Conservation (phyloP, 1,139 yeast genomes). For the Debaryomycetaceae sp. region DNA sequence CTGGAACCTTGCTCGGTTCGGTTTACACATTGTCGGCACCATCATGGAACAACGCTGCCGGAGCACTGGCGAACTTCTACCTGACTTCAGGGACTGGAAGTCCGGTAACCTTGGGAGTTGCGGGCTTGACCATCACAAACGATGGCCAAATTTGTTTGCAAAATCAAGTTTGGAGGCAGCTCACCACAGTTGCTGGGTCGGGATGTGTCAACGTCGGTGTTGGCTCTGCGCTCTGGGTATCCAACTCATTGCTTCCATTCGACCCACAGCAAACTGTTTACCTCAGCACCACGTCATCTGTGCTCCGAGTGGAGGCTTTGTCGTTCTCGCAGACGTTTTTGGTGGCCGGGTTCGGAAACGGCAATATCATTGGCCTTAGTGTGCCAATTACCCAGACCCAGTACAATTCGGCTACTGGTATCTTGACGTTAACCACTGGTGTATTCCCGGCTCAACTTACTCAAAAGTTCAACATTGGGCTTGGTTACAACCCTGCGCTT, state of each 20-base stretch:
- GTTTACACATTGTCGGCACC: constrained; percentile 15
- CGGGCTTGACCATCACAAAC: constrained; percentile 17
- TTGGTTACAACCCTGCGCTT: constrained; percentile 12
- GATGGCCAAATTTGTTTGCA: constrained; percentile 28
- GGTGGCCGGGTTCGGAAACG: constrained; percentile 30
- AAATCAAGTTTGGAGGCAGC: constrained; percentile 20
- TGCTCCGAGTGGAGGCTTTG: constrained; percentile 17
- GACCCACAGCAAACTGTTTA: constrained; percentile 20
- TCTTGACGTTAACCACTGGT: constrained; percentile 15
- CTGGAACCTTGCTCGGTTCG: constrained; percentile 18
- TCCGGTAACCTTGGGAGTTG: constrained; percentile 17
- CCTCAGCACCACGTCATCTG: constrained; percentile 16
- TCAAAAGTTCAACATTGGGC: constrained; percentile 22
- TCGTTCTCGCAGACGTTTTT: constrained; percentile 18
- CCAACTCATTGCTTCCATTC: constrained; percentile 15
- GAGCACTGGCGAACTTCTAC: constrained; percentile 23
- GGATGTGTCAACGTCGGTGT: constrained; percentile 26
- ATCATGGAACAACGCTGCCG: constrained; percentile 18
- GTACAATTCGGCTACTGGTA: constrained; percentile 17
- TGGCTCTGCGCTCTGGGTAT: constrained; percentile 18
- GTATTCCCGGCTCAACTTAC: constrained; percentile 7
- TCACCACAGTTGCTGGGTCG: constrained; percentile 20
- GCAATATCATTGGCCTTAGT: constrained; percentile 23
- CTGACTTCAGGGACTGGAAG: constrained; percentile 18
- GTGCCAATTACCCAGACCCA: constrained; percentile 13